Evolutionary conservation across 805 yeast genomes (phyloP).

Genomic region (Spencermartinsiella europaea): DNA sequence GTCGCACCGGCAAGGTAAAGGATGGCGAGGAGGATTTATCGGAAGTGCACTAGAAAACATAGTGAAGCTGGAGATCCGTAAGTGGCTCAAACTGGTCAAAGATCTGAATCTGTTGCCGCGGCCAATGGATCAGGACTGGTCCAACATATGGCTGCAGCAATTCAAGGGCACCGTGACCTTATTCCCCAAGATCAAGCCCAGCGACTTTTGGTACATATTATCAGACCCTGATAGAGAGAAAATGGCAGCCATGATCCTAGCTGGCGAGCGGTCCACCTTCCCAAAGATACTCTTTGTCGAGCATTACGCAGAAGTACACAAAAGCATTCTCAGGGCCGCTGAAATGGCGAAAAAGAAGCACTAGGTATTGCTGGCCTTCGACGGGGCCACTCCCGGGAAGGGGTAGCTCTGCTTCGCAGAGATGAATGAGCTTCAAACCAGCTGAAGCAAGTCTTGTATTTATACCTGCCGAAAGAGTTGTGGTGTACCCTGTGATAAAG

Average conservation of each 20-base stretch:
- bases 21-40: constrained; percentile 72
- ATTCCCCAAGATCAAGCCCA: constrained; percentile 60
- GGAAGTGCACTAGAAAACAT: constrained; percentile 68
- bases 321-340: constrained; percentile 44
- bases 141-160: constrained; percentile 65
- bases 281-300: constrained; percentile 63
- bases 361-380: too few relatives aligned
- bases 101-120: constrained; percentile 64
- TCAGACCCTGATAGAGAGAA: constrained; percentile 63
- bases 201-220: constrained; percentile 58
- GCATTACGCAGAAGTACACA: constrained; percentile 60
- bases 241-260: constrained; percentile 48
- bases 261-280: constrained; percentile 61
- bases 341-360: constrained; percentile 5
- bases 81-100: constrained; percentile 66
- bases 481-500: too few relatives aligned
- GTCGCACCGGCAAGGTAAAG: constrained; percentile 48
- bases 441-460: background rate
- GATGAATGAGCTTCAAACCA: too few relatives aligned
- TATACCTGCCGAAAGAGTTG: constrained; percentile 6
- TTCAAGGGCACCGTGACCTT: constrained; percentile 73
- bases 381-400: too few relatives aligned
- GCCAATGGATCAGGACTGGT: constrained; percentile 73
- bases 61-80: constrained; percentile 65
- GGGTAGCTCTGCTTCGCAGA: too few relatives aligned